Percentiles rank a stretch among this genome's conserved stretches.
Conservation (phyloP, 768 basidiomycete genomes). For the Tylopilus rubrobrunneus region DNA sequence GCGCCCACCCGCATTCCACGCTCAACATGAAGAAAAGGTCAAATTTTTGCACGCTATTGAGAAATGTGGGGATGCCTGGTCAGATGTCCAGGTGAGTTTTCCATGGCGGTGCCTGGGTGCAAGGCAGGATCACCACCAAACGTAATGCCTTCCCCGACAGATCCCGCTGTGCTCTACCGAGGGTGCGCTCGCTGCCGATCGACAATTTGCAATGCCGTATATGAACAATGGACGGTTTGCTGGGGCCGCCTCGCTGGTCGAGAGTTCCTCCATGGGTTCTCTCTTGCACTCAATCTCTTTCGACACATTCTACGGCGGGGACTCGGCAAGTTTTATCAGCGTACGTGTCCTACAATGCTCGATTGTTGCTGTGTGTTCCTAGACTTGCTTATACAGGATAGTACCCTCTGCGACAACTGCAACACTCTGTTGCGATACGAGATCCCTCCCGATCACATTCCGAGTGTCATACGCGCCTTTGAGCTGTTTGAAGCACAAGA, state of each 20-base stretch:
- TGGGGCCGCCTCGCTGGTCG: not conserved
- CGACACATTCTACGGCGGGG: slow-evolving; percentile 1
- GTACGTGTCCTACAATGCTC: slow-evolving; percentile 1
- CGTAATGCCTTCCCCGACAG: not conserved
- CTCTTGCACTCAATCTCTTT: not conserved
- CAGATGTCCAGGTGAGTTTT: slow-evolving; percentile 5
- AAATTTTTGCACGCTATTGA: not conserved
- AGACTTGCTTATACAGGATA: slow-evolving; percentile 7
- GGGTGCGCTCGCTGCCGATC: not conserved
- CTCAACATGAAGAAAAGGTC: not conserved
- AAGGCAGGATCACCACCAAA: not conserved
- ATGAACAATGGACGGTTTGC: not conserved
- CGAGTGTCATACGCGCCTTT: slow-evolving; percentile 21
- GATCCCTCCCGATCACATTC: slow-evolving; percentile 19
- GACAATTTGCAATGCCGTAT: not conserved
- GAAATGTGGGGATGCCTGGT: not conserved
- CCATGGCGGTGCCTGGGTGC: too few relatives aligned
- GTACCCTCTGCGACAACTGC: slow-evolving; percentile 13
- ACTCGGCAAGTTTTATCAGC: slow-evolving; percentile 6
- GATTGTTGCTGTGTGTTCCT: not conserved
- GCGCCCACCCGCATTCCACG: not conserved
- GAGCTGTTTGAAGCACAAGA: slow-evolving; percentile 15
- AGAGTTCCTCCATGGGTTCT: not conserved
- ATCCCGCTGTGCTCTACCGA: not conserved
- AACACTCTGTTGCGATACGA: slow-evolving; percentile 10